These are phyloP conservation scores for Aureobasidium subglaciale DNA, from an alignment of 2,329 filamentous ascomycete genomes.

Conservation along the genomic window DNA sequence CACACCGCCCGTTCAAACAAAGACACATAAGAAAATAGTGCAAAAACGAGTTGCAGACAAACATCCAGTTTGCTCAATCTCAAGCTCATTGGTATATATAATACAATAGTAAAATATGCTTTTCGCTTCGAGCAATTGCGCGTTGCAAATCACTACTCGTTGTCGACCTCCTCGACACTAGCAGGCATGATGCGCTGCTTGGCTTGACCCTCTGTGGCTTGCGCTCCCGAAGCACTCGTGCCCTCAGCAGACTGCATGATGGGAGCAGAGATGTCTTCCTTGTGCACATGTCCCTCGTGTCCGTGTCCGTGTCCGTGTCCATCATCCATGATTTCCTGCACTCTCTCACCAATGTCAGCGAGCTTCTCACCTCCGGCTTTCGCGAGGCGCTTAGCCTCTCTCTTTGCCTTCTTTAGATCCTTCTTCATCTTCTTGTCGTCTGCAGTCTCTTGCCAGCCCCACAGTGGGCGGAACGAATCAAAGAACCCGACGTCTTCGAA, in stretches of 20 bases:
- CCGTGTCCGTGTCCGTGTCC: neutral
- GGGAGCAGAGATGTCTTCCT: slow-evolving; percentile 4
- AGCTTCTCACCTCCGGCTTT: slow-evolving; percentile 19
- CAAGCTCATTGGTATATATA: no score
- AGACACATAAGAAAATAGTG: no score
- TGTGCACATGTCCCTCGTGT: neutral
- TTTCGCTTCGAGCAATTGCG: neutral
- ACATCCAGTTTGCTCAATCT: no score
- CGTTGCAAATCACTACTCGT: neutral
- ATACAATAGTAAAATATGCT: neutral
- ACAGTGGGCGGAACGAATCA: slow-evolving; percentile 90
- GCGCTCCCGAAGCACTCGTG: neutral
- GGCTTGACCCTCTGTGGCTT: neutral
- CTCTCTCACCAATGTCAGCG: neutral
- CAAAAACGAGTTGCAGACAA: no score
- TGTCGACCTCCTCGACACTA: slow-evolving; percentile 11
- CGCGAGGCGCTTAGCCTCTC: slow-evolving; percentile 26
- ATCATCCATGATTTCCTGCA: slow-evolving; percentile 2
- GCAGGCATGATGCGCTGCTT: slow-evolving; percentile 8
- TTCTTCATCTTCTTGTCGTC: slow-evolving; percentile 24
- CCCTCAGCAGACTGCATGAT: slow-evolving; percentile 3
- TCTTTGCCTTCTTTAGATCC: slow-evolving; percentile 32
- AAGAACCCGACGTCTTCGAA: slow-evolving; percentile 99
- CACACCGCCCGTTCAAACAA: no score
- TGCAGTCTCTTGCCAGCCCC: slow-evolving; percentile 77